phyloP scores from a whole-genome alignment of 1,139 yeast genomes.

The Zygoascus hellenicus region DNA sequence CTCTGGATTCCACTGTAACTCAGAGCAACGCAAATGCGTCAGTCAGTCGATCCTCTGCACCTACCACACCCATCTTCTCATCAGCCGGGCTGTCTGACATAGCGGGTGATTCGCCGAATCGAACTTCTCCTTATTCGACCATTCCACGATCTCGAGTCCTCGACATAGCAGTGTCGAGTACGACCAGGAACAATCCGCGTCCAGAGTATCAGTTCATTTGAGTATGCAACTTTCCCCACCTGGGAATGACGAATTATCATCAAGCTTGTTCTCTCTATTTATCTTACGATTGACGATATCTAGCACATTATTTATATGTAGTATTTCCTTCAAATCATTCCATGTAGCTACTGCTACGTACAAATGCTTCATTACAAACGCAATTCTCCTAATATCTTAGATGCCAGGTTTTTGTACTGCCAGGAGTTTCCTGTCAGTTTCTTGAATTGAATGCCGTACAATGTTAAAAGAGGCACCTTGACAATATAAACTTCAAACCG shows the following conservation, averaged over 20 bases:
- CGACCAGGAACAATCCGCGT: constrained; percentile 11
- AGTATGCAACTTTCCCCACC: not conserved
- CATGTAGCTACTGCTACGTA: constrained; percentile 2
- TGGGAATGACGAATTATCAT: not conserved
- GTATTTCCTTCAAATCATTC: not conserved
- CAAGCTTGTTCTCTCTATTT: not conserved
- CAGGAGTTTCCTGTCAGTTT: constrained; percentile 91
- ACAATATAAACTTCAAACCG: constrained; percentile 91
- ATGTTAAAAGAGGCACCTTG: constrained; percentile 80
- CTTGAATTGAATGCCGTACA: constrained; percentile 93
- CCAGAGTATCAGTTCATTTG: constrained; percentile 2
- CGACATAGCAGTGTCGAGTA: constrained; percentile 24
- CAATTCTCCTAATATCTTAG: constrained; percentile 74
- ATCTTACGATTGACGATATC: not conserved
- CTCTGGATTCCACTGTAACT: constrained; percentile 1
- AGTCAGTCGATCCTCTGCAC: not conserved
- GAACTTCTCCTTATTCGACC: constrained; percentile 8
- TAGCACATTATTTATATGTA: constrained; percentile 3
- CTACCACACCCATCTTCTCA: not conserved
- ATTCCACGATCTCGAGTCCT: constrained; percentile 20
- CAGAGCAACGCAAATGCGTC: not conserved
- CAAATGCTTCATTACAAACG: constrained; percentile 39
- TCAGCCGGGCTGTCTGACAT: not conserved
- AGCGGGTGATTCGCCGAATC: not conserved
- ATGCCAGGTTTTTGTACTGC: constrained; percentile 91